phyloP scores from a whole-genome alignment of 176 grass and related monocot species.

The Puya raimondii region DNA sequence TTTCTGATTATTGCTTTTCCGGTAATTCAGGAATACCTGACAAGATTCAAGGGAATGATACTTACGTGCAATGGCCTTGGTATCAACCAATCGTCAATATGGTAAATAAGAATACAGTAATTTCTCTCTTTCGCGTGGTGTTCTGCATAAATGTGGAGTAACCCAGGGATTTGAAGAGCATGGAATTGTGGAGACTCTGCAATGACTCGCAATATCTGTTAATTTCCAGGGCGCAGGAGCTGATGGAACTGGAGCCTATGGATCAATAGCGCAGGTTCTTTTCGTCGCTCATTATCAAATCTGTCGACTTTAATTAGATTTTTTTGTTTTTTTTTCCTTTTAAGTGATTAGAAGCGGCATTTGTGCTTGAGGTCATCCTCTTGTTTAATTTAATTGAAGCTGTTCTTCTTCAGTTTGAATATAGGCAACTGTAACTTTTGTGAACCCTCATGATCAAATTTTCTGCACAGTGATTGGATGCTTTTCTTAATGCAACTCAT shows the following conservation, averaged over 20 bases:
- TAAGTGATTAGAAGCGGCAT: not conserved
- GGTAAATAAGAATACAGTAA: constrained; percentile 13
- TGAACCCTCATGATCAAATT: not conserved
- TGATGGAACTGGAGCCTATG: constrained; percentile 43
- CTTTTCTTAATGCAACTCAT: too few species aligned
- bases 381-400: not conserved
- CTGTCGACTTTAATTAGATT: constrained; percentile 1
- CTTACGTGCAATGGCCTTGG: constrained; percentile 80
- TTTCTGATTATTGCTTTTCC: not conserved
- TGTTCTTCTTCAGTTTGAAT: not conserved
- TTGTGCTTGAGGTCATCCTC: not conserved
- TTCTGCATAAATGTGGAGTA: not conserved
- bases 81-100: constrained; percentile 46
- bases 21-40: constrained; percentile 65
- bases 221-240: constrained; percentile 28
- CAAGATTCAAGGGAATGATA: constrained; percentile 81
- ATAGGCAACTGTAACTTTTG: constrained; percentile 1
- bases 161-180: not conserved
- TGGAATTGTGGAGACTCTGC: not conserved
- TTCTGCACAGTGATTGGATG: too few species aligned
- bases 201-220: not conserved
- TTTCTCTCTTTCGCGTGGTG: not conserved
- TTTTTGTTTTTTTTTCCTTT: not conserved
- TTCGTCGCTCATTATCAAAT: not conserved
- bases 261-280: constrained; percentile 21